These are phyloP conservation scores for Prunus salicina DNA, from an alignment of 306 rosid species.

Conservation along the genomic window DNA sequence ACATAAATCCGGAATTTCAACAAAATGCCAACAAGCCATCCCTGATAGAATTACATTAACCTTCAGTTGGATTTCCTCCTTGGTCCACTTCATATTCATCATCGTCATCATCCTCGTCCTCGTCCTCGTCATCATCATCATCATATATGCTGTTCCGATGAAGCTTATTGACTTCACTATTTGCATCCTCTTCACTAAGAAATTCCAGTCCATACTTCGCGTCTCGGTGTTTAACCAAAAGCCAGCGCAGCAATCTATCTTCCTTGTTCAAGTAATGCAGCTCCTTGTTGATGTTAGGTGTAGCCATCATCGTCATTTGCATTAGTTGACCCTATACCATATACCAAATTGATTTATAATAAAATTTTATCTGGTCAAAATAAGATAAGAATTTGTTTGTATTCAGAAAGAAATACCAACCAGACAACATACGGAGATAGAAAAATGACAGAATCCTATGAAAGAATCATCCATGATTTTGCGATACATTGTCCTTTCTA, in stretches of 20 bases:
- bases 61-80: conserved; percentile 22
- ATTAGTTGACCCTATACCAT: conserved; percentile 66
- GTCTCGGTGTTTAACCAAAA: conserved; percentile 69
- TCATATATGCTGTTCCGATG: conserved; percentile 16
- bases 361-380: neutral
- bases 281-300: conserved; percentile 86
- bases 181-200: conserved; percentile 37
- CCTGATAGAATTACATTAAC: neutral
- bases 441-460: neutral
- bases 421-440: neutral
- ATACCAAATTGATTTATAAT: neutral
- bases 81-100: conserved; percentile 23
- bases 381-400: neutral
- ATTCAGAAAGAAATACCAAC: neutral
- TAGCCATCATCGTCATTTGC: conserved; percentile 98
- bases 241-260: conserved; percentile 81
- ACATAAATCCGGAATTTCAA: neutral
- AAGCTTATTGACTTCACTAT: conserved; percentile 25
- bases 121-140: conserved; percentile 10
- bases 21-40: neutral
- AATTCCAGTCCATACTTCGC: conserved; percentile 44
- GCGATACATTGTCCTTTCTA: neutral
- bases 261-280: conserved; percentile 92
- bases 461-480: neutral
- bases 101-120: conserved; percentile 31